Evolutionary conservation across 31 red algal genomes (phyloP), one percentile per base, ranked within the genome.

Genomic region (Odonthalia washingtoniensis): DNA sequence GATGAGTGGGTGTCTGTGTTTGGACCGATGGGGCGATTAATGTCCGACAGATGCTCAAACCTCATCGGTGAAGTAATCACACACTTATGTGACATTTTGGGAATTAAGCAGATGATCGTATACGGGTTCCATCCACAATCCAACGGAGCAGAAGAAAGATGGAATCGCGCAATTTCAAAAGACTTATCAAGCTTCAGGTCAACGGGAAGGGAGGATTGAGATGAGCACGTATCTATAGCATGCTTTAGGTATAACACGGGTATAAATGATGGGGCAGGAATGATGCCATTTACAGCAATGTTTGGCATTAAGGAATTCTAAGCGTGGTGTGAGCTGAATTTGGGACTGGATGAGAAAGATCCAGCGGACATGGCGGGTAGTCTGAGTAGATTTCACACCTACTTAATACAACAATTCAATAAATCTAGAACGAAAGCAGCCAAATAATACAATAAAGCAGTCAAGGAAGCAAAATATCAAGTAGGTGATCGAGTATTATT

Each of bases 401-500:
- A 72, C 0, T 33, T 84, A 38, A 17, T 84, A 30, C 44, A 32
- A 62, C 36, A 84, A 40, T 31, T 21, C 6, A 45, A 28, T 0
- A 45, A 44, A 34, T 84, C 65, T 6, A 21, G 81, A 72, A 0
- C 61, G 40, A 35, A 38, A 21, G 83, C 83, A 28, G 57, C 36
- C 42, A 9, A 24, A 34, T 70, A 87, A n/a, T 87, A 87, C 72
- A 46, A 87, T 64, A 77, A 61, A 26, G 43, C 18, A 1, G 45
- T 87, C 12, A 87, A 63, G 28, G 40, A n/a, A 0, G 27, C 39
- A 30, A 0, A 30, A 12, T 87, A 77, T 44, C 0, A 87, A 28
- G 40, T 63, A 5, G 70, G 83, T 5, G 83, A 75, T 64, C n/a
- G 83, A 61, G 83, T 77, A 9, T 35, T 87, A 34, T 33, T 87